Evolutionary conservation across 2,329 filamentous ascomycete species (phyloP), one percentile per base, ranked within the genome.

Genomic region (Plenodomus biglobosus): DNA sequence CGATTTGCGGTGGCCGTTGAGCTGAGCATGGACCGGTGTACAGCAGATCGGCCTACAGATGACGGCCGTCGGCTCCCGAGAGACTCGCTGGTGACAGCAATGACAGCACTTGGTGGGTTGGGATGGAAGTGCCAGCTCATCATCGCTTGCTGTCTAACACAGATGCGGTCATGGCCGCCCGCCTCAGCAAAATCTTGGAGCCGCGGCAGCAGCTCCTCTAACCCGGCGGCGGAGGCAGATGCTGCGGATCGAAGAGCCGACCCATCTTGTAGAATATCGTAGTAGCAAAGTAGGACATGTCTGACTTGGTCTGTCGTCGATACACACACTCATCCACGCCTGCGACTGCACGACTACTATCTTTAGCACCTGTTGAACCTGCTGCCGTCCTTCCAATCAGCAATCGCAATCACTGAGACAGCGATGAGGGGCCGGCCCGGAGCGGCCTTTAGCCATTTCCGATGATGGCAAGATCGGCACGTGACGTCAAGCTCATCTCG

Each of bases 11-110:
- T 32, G 27, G 27, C 27, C 27, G 27, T 32, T 6, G 6, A 32
- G 27, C 27, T 32, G 27, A 32, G 41, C 41, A 38, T 43, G 41
- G 41, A 16, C 41, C 32, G 41, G 15, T 34, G 41, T 38, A 34
- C 41, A 43, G 41, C 41, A 18, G 34, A 15, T 15, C 20, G 37
- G 41, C 41, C 37, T 37, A 30, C 41, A 43, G 34, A 34, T 22
- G 41, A 43, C 32, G 22, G 41, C n/a, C 24, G 30, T 35, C 30
- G 40, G 40, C 40, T 32, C 27, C 22, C 8, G 15, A 32, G 13
- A 32, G 27, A 32, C 27, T 10, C 27, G 13, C 27, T 35, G 30
- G 5, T 42, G 40, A 30, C 40, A 20, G 21, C 27, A 11, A 36
- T 35, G 30, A n/a, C n/a, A n/a, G n/a, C n/a, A n/a, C n/a, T n/a